Percentiles rank a stretch among this genome's conserved stretches.
phyloP scores from a whole-genome alignment of 257 asterid genomes.

The Jacaranda copaia region DNA sequence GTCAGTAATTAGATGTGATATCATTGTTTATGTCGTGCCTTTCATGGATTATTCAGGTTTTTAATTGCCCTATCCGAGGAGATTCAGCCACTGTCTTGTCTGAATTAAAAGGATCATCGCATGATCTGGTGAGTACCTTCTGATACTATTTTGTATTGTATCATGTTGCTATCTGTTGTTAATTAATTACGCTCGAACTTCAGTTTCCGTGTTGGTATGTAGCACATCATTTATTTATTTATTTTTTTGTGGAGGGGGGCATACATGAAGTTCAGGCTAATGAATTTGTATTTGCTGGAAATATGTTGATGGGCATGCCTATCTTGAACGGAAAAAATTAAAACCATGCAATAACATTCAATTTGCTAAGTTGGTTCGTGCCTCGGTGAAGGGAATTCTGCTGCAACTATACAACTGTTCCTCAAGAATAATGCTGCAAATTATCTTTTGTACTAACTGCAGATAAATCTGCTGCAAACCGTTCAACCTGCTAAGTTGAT shows the following conservation, averaged over 20 bases:
- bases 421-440: background rate
- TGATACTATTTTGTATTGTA: slow-evolving; percentile 26
- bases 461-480: no score
- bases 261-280: slow-evolving; percentile 20
- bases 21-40: slow-evolving; percentile 28
- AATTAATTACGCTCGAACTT: background rate
- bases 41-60: slow-evolving; percentile 65
- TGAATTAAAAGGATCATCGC: slow-evolving; percentile 86
- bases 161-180: slow-evolving; percentile 16
- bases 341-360: background rate
- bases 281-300: slow-evolving; percentile 19
- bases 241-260: slow-evolving; percentile 22
- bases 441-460: background rate
- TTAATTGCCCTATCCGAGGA: slow-evolving; percentile 93
- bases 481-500: no score
- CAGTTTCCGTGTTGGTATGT: slow-evolving; percentile 15
- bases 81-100: slow-evolving; percentile 88
- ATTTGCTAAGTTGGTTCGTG: background rate
- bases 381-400: background rate
- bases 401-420: slow-evolving; percentile 1
- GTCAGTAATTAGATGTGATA: slow-evolving; percentile 5
- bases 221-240: background rate
- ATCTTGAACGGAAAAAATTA: slow-evolving; percentile 3
- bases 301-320: slow-evolving; percentile 2
- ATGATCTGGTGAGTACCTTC: slow-evolving; percentile 81